Conservation (phyloP, 2,329 filamentous ascomycete species). For the Monilinia fructigena region DNA sequence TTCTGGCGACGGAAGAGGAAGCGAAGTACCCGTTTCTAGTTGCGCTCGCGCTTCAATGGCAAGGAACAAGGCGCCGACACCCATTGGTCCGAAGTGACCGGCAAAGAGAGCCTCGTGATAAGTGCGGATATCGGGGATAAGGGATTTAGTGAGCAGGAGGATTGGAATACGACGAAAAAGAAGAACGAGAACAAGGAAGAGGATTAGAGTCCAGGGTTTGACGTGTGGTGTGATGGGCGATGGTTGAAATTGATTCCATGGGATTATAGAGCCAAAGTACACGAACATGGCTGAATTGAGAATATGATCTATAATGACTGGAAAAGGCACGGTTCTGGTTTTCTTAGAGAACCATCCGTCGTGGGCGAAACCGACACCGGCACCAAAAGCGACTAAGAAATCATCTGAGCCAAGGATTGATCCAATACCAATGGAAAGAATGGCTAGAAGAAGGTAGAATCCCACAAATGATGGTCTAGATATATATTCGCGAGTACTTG, state of each 20-base stretch:
- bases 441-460: conserved; percentile 55
- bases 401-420: conserved; percentile 53
- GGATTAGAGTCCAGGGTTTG: conserved; percentile 45
- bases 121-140: conserved; percentile 50
- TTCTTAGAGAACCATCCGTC: conserved; percentile 53
- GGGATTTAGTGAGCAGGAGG: conserved; percentile 48
- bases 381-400: conserved; percentile 56
- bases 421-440: conserved; percentile 52
- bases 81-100: conserved; percentile 59
- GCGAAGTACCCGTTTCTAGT: conserved; percentile 49
- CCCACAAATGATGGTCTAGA: conserved; percentile 51
- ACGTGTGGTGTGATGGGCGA: conserved; percentile 43
- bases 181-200: conserved; percentile 49
- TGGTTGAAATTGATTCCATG: conserved; percentile 48
- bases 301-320: conserved; percentile 52
- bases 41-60: conserved; percentile 54
- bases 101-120: conserved; percentile 53
- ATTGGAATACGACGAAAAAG: conserved; percentile 53
- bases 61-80: conserved; percentile 55
- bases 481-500: conserved; percentile 47
- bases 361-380: conserved; percentile 53
- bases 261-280: conserved; percentile 55
- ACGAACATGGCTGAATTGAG: conserved; percentile 56
- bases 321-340: conserved; percentile 47
- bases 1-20: conserved; percentile 47